Percentiles rank a stretch among this genome's conserved stretches.
Evolutionary conservation across 2,329 filamentous ascomycete species (phyloP).

Genomic region (Monosporascus cannonballus): DNA sequence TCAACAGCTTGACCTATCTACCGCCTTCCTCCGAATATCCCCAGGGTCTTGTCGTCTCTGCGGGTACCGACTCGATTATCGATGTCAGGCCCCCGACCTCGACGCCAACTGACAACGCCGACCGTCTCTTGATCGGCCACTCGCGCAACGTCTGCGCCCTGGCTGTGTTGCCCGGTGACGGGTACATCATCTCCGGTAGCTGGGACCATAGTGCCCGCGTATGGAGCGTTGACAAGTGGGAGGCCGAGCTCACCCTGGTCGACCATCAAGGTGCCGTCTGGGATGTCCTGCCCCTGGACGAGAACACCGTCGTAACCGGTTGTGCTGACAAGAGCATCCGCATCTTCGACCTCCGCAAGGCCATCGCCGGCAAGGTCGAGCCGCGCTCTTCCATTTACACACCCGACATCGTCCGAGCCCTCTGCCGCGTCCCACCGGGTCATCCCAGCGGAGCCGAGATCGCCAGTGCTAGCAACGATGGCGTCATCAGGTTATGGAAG

Average conservation of each 20-base stretch:
- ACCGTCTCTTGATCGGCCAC: conserved; percentile 82
- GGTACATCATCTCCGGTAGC: conserved; percentile 79
- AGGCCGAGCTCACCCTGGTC: conserved; percentile 62
- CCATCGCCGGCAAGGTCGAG: conserved; percentile 48
- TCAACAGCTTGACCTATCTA: conserved; percentile 78
- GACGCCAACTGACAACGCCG: conserved; percentile 66
- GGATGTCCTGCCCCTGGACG: conserved; percentile 82
- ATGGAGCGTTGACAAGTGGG: conserved; percentile 84
- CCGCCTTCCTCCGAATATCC: conserved; percentile 62
- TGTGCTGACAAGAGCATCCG: conserved; percentile 88
- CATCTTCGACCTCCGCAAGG: conserved; percentile 66
- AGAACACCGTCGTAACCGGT: conserved; percentile 77
- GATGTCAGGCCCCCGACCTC: conserved; percentile 74
- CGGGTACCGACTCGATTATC: conserved; percentile 87
- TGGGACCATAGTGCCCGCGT: conserved; percentile 88
- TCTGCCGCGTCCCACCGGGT: conserved; percentile 70
- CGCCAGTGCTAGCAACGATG: conserved; percentile 90
- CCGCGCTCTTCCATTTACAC: conserved; percentile 54
- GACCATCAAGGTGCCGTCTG: conserved; percentile 78
- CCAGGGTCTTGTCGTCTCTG: conserved; percentile 78
- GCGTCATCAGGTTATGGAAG: conserved; percentile 81
- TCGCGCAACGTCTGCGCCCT: conserved; percentile 82
- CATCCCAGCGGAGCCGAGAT: conserved; percentile 86
- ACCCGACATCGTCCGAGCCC: conserved; percentile 78
- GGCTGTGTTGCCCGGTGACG: conserved; percentile 67